Evolutionary conservation across 257 asterid species (phyloP).

Genomic region (Capsicum rhomboideum): DNA sequence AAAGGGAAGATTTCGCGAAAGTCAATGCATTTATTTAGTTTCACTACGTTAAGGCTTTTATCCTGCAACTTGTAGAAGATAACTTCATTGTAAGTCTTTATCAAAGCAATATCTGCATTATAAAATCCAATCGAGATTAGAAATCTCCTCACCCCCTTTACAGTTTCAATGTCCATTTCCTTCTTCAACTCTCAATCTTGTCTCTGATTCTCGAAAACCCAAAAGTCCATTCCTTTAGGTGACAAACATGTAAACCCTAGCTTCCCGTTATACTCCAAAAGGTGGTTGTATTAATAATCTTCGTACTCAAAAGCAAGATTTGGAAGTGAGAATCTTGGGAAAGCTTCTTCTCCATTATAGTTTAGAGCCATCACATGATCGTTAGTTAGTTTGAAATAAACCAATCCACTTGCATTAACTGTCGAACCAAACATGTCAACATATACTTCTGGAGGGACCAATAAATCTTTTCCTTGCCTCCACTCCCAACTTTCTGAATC

Average conservation of each 20-base stretch:
- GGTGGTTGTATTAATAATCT: not conserved
- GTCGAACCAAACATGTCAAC: not conserved
- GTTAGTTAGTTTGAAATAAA: not conserved
- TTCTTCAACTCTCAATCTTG: not conserved
- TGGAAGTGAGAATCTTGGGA: not conserved
- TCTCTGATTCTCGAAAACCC: not conserved
- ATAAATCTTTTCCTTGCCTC: not conserved
- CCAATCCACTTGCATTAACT: not conserved
- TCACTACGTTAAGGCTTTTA: too few relatives aligned
- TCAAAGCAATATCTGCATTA: too few relatives aligned
- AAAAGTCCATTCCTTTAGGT: not conserved
- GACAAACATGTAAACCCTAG: not conserved
- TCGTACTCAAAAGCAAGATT: not conserved
- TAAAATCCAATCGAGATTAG: too few relatives aligned
- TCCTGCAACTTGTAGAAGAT: too few relatives aligned
- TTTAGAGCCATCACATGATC: not conserved
- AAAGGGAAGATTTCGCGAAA: too few relatives aligned
- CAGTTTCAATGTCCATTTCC: not conserved
- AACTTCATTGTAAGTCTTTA: too few relatives aligned
- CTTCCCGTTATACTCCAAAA: not conserved
- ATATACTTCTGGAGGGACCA: not conserved
- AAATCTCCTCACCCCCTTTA: not conserved
- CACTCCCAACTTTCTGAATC: slow-evolving; percentile 12
- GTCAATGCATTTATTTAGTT: too few relatives aligned
- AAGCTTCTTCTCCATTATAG: not conserved